Conservation (phyloP, 495 filamentous ascomycete species). For the Podospora pseudoanserina region DNA sequence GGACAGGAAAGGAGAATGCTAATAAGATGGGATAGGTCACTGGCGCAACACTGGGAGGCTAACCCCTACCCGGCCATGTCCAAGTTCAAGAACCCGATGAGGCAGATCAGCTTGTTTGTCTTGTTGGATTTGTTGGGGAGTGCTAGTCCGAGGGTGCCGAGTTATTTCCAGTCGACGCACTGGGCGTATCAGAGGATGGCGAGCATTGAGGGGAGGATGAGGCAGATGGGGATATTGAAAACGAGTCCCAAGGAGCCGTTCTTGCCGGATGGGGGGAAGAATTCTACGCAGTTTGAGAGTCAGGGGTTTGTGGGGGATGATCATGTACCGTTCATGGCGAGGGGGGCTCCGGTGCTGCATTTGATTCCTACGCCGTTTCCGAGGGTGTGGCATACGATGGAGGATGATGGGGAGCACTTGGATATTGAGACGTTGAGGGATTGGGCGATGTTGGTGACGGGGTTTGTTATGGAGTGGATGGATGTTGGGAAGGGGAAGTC, state of each 20-base stretch:
- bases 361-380: slow-evolving; percentile 79
- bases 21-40: slow-evolving; percentile 40
- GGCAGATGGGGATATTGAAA: slow-evolving; percentile 43
- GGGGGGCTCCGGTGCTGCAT: slow-evolving; percentile 79
- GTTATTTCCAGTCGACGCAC: slow-evolving; percentile 79
- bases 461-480: slow-evolving; percentile 85
- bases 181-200: slow-evolving; percentile 82
- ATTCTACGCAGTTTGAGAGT: slow-evolving; percentile 40
- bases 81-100: slow-evolving; percentile 64
- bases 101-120: slow-evolving; percentile 77
- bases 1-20: not conserved
- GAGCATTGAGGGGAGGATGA: slow-evolving; percentile 62
- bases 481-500: slow-evolving; percentile 37
- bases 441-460: slow-evolving; percentile 74
- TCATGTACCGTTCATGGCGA: slow-evolving; percentile 75
- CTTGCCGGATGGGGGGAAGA: slow-evolving; percentile 52
- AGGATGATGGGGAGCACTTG: slow-evolving; percentile 79
- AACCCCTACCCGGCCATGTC: slow-evolving; percentile 64
- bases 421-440: slow-evolving; percentile 75
- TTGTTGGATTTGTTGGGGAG: slow-evolving; percentile 83
- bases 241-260: slow-evolving; percentile 35
- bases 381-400: slow-evolving; percentile 71
- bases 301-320: slow-evolving; percentile 62
- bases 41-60: slow-evolving; percentile 74
- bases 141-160: slow-evolving; percentile 62